phyloP scores from a whole-genome alignment of 805 yeast species.

The Suhomyces prunicola region DNA sequence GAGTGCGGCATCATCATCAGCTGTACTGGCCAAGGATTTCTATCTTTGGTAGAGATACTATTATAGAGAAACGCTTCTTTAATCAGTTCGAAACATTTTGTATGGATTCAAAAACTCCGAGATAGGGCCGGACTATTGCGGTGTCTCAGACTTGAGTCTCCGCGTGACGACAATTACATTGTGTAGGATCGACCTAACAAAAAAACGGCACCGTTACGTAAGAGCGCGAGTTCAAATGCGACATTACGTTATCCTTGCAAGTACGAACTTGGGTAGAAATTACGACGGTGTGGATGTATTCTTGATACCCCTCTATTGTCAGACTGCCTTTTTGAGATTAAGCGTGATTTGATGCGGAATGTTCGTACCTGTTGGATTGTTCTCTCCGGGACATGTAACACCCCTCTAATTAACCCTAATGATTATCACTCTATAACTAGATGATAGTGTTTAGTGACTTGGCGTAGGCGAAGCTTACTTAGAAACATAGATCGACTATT shows the following conservation, averaged over 20 bases:
- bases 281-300: not conserved
- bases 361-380: not conserved
- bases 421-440: not conserved
- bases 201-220: not conserved
- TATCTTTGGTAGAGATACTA: too few relatives aligned
- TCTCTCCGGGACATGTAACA: not conserved
- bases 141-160: not conserved
- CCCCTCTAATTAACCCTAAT: not conserved
- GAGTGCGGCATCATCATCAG: not conserved
- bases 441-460: not conserved
- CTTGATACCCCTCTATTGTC: not conserved
- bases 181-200: not conserved
- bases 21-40: not conserved
- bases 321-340: not conserved
- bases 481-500: not conserved
- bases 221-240: not conserved
- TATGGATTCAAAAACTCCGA: not conserved
- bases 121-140: not conserved
- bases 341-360: not conserved
- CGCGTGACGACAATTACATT: not conserved
- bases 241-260: not conserved
- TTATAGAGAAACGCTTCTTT: not conserved
- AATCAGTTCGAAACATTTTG: not conserved
- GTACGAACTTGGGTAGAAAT: not conserved
- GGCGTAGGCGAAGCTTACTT: not conserved